Evolutionary conservation across 495 filamentous ascomycete genomes (phyloP).

Genomic region (Penicillium bovifimosum): DNA sequence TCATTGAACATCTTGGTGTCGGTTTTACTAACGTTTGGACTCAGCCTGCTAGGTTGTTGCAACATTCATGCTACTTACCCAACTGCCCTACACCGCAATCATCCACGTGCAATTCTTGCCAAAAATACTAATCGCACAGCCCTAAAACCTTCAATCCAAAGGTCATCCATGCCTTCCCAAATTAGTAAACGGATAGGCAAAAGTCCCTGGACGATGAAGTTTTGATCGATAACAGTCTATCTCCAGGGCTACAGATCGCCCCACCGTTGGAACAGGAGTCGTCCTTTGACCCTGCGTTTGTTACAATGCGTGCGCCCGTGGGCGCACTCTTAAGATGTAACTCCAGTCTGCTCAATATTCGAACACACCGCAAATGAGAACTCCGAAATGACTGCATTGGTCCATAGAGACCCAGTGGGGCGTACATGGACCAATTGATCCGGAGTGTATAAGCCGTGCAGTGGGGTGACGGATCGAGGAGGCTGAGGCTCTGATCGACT

Average conservation of each 20-base stretch:
- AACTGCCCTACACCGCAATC: not conserved
- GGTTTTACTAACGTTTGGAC: not conserved
- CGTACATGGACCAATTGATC: no score
- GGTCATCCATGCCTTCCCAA: not conserved
- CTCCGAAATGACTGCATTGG: not conserved
- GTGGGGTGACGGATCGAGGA: not conserved
- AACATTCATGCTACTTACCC: not conserved
- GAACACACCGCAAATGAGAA: not conserved
- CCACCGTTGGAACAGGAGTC: not conserved
- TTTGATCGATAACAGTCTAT: not conserved
- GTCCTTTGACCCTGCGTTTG: not conserved
- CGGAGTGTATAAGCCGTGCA: no score
- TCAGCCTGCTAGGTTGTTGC: not conserved
- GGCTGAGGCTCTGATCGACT: conserved; percentile 9
- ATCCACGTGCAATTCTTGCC: not conserved
- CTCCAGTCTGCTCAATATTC: not conserved
- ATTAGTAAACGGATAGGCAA: not conserved
- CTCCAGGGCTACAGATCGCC: not conserved
- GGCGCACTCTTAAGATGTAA: not conserved
- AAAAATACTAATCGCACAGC: conserved; percentile 5
- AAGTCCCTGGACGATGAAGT: not conserved
- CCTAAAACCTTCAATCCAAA: not conserved
- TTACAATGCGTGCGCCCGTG: not conserved
- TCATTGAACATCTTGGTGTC: not conserved
- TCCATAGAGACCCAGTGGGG: not conserved